A percentile compares a stretch with the other conserved stretches of the same genome.
Conservation (phyloP, 106 monocot genomes). For the Xerophyta viscosa region DNA sequence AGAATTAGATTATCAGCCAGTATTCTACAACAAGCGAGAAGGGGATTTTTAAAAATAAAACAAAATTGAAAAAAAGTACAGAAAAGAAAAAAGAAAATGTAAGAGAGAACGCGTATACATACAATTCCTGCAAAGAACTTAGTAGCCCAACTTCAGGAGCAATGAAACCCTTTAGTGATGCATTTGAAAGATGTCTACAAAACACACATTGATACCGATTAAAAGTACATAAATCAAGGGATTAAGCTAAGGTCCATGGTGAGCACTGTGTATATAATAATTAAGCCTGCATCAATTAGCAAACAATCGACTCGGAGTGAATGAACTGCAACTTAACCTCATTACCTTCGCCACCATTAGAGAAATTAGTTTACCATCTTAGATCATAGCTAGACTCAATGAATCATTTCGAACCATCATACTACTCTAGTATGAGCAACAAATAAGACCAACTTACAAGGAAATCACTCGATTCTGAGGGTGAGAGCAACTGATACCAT, state of each 20-base stretch:
- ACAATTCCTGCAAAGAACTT: slow-evolving; percentile 64
- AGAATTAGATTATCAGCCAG: slow-evolving; percentile 46
- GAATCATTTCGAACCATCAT: too few relatives aligned
- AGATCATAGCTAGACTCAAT: too few relatives aligned
- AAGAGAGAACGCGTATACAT: too few relatives aligned
- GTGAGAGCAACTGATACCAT: slow-evolving; percentile 55
- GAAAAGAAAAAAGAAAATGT: neutral
- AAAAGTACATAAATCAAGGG: too few relatives aligned
- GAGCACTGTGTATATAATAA: too few relatives aligned
- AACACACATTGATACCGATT: neutral
- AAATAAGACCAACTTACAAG: slow-evolving; percentile 37
- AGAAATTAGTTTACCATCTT: too few relatives aligned
- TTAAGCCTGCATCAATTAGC: too few relatives aligned
- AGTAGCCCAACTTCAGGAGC: slow-evolving; percentile 55
- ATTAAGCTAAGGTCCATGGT: too few relatives aligned
- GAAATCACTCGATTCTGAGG: slow-evolving; percentile 45
- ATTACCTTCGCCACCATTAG: too few relatives aligned
- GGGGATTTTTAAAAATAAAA: neutral
- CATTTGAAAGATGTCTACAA: slow-evolving; percentile 72
- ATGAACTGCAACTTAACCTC: too few relatives aligned
- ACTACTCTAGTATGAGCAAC: too few relatives aligned
- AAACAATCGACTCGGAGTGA: too few relatives aligned
- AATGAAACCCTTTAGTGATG: slow-evolving; percentile 78
- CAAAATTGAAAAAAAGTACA: neutral
- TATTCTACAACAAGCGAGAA: slow-evolving; percentile 28